These are phyloP conservation scores for Gossypium lobatum DNA, from an alignment of 441 rosid genomes.

Conservation along the genomic window DNA sequence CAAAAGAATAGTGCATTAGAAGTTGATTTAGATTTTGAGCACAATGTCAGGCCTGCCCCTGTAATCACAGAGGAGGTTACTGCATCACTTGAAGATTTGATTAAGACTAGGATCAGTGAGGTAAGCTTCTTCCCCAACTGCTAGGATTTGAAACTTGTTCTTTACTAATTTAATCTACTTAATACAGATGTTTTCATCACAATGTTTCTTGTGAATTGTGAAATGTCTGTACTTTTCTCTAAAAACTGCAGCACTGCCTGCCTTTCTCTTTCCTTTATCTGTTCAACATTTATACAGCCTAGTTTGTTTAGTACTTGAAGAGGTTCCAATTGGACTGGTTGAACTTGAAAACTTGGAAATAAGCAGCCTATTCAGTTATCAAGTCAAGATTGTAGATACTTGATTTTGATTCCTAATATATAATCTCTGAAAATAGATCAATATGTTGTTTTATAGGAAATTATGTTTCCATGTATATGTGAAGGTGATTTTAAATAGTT, in stretches of 20 bases:
- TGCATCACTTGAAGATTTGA: conserved; percentile 80
- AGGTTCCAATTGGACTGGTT: neutral
- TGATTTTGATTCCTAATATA: neutral
- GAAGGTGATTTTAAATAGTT: neutral
- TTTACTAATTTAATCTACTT: neutral
- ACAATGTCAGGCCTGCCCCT: conserved; percentile 87
- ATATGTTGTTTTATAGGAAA: neutral
- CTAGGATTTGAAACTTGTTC: conserved; percentile 7
- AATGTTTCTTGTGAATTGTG: neutral
- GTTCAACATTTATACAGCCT: neutral
- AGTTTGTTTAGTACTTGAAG: neutral
- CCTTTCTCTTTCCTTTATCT: neutral
- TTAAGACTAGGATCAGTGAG: conserved; percentile 67
- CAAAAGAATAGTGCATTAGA: conserved; percentile 91
- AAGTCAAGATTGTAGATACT: neutral
- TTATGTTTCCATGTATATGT: neutral
- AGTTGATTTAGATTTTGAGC: conserved; percentile 93
- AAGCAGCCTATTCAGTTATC: neutral
- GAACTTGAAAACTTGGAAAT: neutral
- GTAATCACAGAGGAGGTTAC: conserved; percentile 93
- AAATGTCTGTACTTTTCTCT: neutral
- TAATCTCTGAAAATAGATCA: neutral
- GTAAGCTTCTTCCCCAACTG: conserved; percentile 27
- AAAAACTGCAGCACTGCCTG: neutral
- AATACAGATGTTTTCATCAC: neutral